Conservation (phyloP, 805 yeast species). For the Starmerella potacharoeniae region DNA sequence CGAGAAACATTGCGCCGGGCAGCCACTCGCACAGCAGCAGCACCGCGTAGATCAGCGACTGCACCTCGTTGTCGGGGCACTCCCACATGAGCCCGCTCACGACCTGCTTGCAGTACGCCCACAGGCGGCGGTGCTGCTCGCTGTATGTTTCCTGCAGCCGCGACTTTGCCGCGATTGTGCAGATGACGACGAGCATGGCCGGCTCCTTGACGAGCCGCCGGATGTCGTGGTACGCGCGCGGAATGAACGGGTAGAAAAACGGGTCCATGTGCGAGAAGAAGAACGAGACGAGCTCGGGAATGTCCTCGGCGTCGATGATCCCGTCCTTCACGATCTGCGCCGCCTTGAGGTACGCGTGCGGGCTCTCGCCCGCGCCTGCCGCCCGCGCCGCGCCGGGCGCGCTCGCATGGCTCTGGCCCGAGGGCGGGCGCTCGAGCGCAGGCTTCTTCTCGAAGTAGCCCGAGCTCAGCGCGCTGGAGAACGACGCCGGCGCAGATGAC, state of each 20-base stretch:
- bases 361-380: not conserved
- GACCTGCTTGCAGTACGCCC: constrained; percentile 6
- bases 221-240: constrained; percentile 8
- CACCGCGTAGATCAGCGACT: constrained; percentile 31
- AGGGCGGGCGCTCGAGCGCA: not conserved
- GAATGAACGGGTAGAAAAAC: constrained; percentile 5
- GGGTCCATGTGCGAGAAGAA: constrained; percentile 11
- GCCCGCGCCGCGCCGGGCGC: no score
- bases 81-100: constrained; percentile 9
- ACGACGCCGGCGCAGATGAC: not conserved
- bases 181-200: constrained; percentile 7
- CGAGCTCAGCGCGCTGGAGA: not conserved
- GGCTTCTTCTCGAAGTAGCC: not conserved
- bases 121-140: constrained; percentile 8
- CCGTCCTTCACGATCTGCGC: constrained; percentile 8
- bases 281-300: constrained; percentile 2
- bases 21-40: constrained; percentile 84
- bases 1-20: constrained; percentile 2
- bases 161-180: constrained; percentile 8
- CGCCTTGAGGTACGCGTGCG: not conserved
- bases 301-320: constrained; percentile 7
- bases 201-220: constrained; percentile 9
- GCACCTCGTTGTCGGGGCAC: constrained; percentile 3
- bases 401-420: no score
- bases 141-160: not conserved